Base-by-base conservation (phyloP, 129 eudicot species). In the Flaveria linearis region DNA sequence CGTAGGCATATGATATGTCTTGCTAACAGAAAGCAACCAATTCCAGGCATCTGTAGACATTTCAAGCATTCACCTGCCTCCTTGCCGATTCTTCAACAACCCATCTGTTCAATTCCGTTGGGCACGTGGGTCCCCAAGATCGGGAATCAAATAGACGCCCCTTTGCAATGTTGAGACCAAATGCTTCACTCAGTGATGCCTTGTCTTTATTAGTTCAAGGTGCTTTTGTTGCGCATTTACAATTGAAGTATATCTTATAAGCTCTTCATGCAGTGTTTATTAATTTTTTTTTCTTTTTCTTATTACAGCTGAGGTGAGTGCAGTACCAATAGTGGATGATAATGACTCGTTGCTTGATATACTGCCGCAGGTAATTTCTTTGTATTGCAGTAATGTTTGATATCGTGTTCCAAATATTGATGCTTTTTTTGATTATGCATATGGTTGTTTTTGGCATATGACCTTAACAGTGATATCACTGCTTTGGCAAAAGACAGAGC, bases 121-220 rank as follows among this genome's bases (percentile, higher is more conserved):
- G 97, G 97, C 78, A 88, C 97, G 46, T 91, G 97, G 97, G 97
- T 91, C 71, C 97, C 97, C 1, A 87, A 83, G 75, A 88, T 88
- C 46, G 94, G 97, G 95, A 86, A 66, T 71, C 97, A 61, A 85
- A 72, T 57, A 80, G 88, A 25, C 84, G 50, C 39, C 92, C 92
- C 7, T 77, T 91, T 57, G 95, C 95, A 49, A 88, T 85, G 90
- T 76, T 91, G 86, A 86, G 94, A 86, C 87, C 88, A n/a, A 88
- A 80, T 86, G 94, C 97, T 57, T 82, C 94, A 49, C 89, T 91
- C 68, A 81, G 89, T 49, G 90, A 86, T 39, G 92, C 97, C 43
- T 80, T 91, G 65, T 70, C 87, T 81, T 53, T 88, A 67, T 82
- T 91, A 53, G 85, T 91, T 70, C 88, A 91, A 88, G 97, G 97